Percentiles rank a stretch among this genome's conserved stretches.
Evolutionary conservation across 352 stramenopile genomes (phyloP).

Genomic region (Phytopythium cucurbitacearum): DNA sequence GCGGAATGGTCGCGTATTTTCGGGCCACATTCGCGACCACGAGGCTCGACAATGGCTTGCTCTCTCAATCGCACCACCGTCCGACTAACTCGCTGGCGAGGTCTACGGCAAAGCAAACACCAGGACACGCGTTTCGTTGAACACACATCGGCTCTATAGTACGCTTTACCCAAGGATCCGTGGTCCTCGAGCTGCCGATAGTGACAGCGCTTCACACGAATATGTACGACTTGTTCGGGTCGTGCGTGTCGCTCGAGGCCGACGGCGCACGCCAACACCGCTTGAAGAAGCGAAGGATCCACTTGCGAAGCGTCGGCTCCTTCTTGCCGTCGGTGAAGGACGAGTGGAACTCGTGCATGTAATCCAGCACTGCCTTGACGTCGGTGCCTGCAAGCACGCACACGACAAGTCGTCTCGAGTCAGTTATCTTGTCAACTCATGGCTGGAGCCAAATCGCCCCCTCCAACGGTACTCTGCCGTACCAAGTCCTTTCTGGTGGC

Average conservation of each 20-base stretch:
- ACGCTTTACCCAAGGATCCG: too few species aligned
- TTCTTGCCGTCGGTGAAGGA: constrained; percentile 79
- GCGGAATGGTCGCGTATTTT: too few species aligned
- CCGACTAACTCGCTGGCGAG: too few species aligned
- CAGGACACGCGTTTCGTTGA: too few species aligned
- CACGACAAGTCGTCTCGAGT: constrained; percentile 1
- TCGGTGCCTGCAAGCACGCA: constrained; percentile 33
- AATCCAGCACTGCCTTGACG: constrained; percentile 65
- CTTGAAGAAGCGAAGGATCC: constrained; percentile 83
- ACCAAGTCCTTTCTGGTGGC: constrained; percentile 59
- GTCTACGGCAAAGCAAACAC: too few species aligned
- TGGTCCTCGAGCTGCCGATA: too few species aligned
- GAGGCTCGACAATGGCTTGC: too few species aligned
- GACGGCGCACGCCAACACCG: constrained; percentile 49
- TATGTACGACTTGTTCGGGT: constrained; percentile 47
- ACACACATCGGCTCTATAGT: too few species aligned
- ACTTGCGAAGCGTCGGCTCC: constrained; percentile 71
- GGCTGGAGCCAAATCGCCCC: not conserved
- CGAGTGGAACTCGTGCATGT: constrained; percentile 57
- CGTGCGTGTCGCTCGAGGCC: constrained; percentile 28
- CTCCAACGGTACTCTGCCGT: not conserved
- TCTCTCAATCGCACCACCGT: too few species aligned
- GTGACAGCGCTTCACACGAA: constrained; percentile 30
- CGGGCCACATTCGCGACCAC: too few species aligned
- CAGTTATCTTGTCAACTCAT: not conserved